phyloP scores from a whole-genome alignment of 768 basidiomycete genomes.

The Russula sp. region DNA sequence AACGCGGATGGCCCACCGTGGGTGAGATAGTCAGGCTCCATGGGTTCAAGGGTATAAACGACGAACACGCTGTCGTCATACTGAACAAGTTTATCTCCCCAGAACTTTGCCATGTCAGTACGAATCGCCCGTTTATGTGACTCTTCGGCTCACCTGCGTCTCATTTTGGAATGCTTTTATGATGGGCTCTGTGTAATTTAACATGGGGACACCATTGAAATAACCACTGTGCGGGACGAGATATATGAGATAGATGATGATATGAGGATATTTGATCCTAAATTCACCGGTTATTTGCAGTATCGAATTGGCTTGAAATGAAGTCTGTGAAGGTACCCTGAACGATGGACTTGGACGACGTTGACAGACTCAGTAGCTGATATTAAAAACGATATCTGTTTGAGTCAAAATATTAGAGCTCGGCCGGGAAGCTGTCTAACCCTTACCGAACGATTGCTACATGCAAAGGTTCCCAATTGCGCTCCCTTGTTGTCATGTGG shows the following conservation, averaged over 20 bases:
- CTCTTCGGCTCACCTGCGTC: neutral
- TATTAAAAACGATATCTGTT: neutral
- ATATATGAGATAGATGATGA: neutral
- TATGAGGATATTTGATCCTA: neutral
- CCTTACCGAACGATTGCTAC: neutral
- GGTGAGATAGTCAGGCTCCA: neutral
- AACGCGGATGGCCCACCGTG: constrained; percentile 5
- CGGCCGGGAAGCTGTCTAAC: neutral
- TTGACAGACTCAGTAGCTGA: neutral
- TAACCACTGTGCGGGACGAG: neutral
- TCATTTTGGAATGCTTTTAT: constrained; percentile 3
- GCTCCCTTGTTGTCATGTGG: neutral
- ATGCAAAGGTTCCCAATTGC: neutral
- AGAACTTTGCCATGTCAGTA: neutral
- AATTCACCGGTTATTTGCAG: neutral
- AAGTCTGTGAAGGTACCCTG: neutral
- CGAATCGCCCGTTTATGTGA: neutral
- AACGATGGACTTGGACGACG: neutral
- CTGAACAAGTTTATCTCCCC: neutral
- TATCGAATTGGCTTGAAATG: neutral
- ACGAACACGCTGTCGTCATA: neutral
- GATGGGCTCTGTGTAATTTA: neutral
- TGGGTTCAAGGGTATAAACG: neutral
- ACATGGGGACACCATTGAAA: neutral
- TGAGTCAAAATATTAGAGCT: too few species aligned